A percentile compares a stretch with the other conserved stretches of the same genome.
Conservation (phyloP, 2,329 filamentous ascomycete genomes). For the Cadophora luteo-olivacea region DNA sequence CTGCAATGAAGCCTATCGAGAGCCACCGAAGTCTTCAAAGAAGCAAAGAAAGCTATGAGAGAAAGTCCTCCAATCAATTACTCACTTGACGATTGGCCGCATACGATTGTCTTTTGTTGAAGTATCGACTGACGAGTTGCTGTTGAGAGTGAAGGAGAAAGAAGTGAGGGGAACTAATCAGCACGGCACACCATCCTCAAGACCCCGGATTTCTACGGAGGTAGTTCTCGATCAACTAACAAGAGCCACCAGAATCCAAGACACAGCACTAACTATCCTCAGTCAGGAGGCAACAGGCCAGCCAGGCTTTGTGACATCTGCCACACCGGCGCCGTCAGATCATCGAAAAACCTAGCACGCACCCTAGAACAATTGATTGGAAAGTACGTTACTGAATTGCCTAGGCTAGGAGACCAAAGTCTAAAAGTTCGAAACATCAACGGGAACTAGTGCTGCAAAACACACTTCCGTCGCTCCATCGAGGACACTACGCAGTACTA, state of each 20-base stretch:
- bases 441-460: slow-evolving; percentile 6
- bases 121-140: not conserved
- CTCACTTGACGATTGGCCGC: not conserved
- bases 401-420: too few relatives aligned
- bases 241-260: not conserved
- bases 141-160: not conserved
- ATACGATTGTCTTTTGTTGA: not conserved
- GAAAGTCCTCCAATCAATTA: not conserved
- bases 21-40: not conserved
- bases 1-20: not conserved
- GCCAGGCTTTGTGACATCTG: not conserved
- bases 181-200: slow-evolving; percentile 1
- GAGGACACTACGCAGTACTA: too few relatives aligned
- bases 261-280: not conserved
- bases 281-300: not conserved
- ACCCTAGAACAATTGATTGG: not conserved
- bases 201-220: not conserved
- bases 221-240: slow-evolving; percentile 1
- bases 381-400: too few relatives aligned
- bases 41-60: not conserved
- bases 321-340: slow-evolving; percentile 12
- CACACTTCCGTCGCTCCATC: not conserved
- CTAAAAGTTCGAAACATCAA: slow-evolving; percentile 4
- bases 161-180: not conserved
- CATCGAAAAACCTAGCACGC: not conserved